Evolutionary conservation across 129 eudicot species (phyloP), one percentile per base, ranked within the genome.

Genomic region (Escallonia herrerae): DNA sequence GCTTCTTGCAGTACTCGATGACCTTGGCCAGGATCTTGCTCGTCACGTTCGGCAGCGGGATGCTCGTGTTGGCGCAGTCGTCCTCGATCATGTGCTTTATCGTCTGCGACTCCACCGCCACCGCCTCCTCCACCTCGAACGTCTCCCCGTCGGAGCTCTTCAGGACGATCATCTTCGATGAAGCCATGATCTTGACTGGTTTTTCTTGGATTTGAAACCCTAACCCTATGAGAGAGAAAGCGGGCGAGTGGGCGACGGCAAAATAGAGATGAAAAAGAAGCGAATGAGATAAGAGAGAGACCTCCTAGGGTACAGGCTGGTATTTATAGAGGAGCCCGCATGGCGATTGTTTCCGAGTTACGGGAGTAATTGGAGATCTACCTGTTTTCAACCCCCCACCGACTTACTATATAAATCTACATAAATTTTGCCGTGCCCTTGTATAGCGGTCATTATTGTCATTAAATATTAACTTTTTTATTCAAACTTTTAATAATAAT

Each of bases 51-150:
- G 80, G 84, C 10, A 79, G 62, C 8, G 84, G 84, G 14, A 79
- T 77, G 6, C 13, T 57, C 64, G 45, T 71, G 63, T 65, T 67
- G 43, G 77, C 81, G 57, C 81, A 77, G 33, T 79, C 75, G 62
- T 79, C 83, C 58, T 79, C 83, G 42, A 79, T 53, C 83, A 73
- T 68, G 76, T 79, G 76, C 63, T 79, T 79, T 69, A 79, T 74
- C 54, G 76, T 79, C 63, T 74, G 76, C 6, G 80, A 79, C 59
- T 73, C 70, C 47, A 74, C 0, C 4, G 80, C 80, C 47, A 74
- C 80, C 7, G 76, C 42, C 64, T 42, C 70, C n/a, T 65, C 70
- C 2, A 72, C 76, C 70, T 63, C 70, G 66, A 72, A 72, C 15
- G 65, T 72, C 58, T 63, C 65, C n/a, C 53, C 53, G 41, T 78